These are phyloP conservation scores for Tubosaeta sp. DNA, from an alignment of 768 basidiomycete species.

Conservation along the genomic window DNA sequence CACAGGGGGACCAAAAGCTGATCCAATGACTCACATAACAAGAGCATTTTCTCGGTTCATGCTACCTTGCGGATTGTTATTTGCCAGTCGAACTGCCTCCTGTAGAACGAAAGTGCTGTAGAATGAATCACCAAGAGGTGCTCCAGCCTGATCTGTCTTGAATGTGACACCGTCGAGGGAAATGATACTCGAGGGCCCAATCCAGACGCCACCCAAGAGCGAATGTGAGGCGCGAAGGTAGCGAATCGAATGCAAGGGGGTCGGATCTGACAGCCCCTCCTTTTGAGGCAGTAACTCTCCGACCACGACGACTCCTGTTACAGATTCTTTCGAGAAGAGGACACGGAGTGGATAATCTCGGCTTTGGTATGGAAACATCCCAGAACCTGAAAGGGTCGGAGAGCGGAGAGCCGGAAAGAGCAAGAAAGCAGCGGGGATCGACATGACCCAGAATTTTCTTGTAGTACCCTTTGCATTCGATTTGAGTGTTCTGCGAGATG, in stretches of 20 bases:
- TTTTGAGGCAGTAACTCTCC: constrained; percentile 57
- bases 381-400: constrained; percentile 55
- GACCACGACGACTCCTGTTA: constrained; percentile 82
- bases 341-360: constrained; percentile 57
- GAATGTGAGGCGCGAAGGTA: constrained; percentile 65
- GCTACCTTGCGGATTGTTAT: constrained; percentile 42
- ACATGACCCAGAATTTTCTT: constrained; percentile 11
- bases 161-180: constrained; percentile 40
- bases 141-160: constrained; percentile 48
- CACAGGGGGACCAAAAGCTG: constrained; percentile 5
- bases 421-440: constrained; percentile 33
- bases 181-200: constrained; percentile 41
- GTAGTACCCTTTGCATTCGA: background rate
- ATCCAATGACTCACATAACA: constrained; percentile 54
- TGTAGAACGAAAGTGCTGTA: constrained; percentile 84
- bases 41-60: constrained; percentile 49
- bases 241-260: constrained; percentile 45
- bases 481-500: background rate
- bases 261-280: constrained; percentile 26
- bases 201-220: constrained; percentile 77
- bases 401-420: constrained; percentile 41
- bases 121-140: constrained; percentile 68
- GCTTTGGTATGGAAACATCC: constrained; percentile 46
- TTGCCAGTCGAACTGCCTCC: constrained; percentile 73
- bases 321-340: constrained; percentile 60